Evolutionary conservation across 2,329 filamentous ascomycete genomes (phyloP).

Genomic region (Phialophora verrucosa): DNA sequence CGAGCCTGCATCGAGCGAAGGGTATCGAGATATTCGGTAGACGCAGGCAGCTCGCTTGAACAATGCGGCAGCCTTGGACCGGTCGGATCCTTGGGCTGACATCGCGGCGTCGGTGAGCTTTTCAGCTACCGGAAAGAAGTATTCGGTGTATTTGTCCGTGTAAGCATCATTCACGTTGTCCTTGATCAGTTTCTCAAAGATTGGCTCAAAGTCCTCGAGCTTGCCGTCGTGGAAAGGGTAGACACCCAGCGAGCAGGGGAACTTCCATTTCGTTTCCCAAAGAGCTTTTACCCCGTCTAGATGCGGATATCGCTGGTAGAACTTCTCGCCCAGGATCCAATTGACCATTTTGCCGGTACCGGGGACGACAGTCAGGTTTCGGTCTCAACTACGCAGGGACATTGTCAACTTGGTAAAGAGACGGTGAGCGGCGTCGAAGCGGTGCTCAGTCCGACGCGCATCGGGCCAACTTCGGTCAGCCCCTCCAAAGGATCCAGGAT

Average conservation of each 20-base stretch:
- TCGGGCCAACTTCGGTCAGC: constrained; percentile 2
- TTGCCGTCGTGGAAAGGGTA: constrained; percentile 77
- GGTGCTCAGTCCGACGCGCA: background rate
- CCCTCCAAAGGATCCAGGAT: background rate
- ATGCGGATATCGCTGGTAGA: constrained; percentile 36
- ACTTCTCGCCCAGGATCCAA: constrained; percentile 38
- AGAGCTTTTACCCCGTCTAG: constrained; percentile 58
- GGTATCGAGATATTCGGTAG: constrained; percentile 74
- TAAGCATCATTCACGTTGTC: constrained; percentile 69
- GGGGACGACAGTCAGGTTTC: background rate
- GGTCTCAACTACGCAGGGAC: background rate
- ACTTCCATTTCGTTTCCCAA: constrained; percentile 79
- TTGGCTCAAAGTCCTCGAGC: constrained; percentile 70
- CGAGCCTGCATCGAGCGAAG: constrained; percentile 44
- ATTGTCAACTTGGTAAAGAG: background rate
- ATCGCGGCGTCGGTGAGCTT: constrained; percentile 61
- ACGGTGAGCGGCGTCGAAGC: constrained; percentile 15
- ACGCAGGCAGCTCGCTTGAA: constrained; percentile 75
- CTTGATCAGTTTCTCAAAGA: constrained; percentile 67
- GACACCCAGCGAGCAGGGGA: constrained; percentile 66
- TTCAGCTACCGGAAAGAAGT: constrained; percentile 67
- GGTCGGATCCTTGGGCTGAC: constrained; percentile 53
- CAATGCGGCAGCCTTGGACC: constrained; percentile 62
- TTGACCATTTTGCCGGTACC: constrained; percentile 28
- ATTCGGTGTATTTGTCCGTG: constrained; percentile 66